Percentiles rank a stretch among this genome's conserved stretches.
Evolutionary conservation across 225 moss, liverwort and hornwort genomes (phyloP).

Genomic region (Antitrichia curtipendula): DNA sequence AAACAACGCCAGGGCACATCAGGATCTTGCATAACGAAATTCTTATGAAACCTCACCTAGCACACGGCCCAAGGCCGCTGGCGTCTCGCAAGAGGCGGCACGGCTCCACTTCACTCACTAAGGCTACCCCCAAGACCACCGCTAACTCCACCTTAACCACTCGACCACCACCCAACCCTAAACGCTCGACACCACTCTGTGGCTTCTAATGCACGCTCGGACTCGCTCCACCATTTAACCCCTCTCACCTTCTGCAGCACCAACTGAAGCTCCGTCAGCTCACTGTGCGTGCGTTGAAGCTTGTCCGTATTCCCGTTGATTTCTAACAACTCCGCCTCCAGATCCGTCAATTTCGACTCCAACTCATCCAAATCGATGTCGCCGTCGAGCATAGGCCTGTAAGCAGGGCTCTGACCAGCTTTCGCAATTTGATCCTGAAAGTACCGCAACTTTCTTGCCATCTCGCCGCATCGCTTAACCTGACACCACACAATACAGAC

Average conservation of each 20-base stretch:
- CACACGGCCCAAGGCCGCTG: neutral
- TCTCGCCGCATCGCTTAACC: slow-evolving; percentile 96
- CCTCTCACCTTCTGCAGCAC: slow-evolving; percentile 42
- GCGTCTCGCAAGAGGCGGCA: neutral
- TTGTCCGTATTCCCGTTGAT: slow-evolving; percentile 48
- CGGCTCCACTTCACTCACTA: neutral
- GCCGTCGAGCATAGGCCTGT: slow-evolving; percentile 48
- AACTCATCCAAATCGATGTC: slow-evolving; percentile 77
- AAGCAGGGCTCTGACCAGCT: slow-evolving; percentile 56
- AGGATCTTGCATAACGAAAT: neutral
- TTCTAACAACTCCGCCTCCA: slow-evolving; percentile 45
- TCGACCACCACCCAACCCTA: neutral
- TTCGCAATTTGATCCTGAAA: slow-evolving; percentile 82
- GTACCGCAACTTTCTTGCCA: slow-evolving; percentile 88
- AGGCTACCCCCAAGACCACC: neutral
- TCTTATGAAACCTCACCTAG: neutral
- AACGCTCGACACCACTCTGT: neutral
- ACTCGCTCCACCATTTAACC: neutral
- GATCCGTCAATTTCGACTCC: slow-evolving; percentile 48
- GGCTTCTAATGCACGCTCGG: neutral
- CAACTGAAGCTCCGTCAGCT: slow-evolving; percentile 47
- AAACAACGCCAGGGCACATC: neutral
- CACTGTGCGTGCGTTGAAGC: slow-evolving; percentile 39
- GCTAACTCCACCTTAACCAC: neutral
- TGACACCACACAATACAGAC: neutral